Evolutionary conservation across 192 early-diverging fungal genomes (phyloP).

Genomic region (Backusella parvicylindrica): DNA sequence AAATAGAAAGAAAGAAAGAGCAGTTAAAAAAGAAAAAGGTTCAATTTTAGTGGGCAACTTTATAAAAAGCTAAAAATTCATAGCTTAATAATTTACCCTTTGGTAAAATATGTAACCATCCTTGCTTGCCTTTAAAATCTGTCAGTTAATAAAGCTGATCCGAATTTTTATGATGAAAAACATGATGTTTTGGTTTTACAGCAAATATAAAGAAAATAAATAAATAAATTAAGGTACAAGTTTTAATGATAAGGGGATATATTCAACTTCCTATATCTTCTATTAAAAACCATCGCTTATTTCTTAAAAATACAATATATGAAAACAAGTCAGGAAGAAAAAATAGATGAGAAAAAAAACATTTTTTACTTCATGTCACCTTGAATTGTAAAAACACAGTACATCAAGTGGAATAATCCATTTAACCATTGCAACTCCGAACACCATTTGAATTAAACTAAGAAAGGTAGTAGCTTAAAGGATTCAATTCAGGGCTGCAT

Average conservation of each 20-base stretch:
- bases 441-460: neutral
- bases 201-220: neutral
- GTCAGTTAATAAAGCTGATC: neutral
- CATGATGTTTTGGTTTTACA: neutral
- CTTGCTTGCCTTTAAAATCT: neutral
- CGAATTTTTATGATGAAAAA: neutral
- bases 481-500: neutral
- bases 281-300: too few relatives aligned
- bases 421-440: neutral
- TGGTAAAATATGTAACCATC: neutral
- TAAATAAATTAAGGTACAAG: too few relatives aligned
- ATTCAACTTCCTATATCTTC: neutral
- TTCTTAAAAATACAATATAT: neutral
- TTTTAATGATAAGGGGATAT: neutral
- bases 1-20: neutral
- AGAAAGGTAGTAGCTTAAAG: neutral
- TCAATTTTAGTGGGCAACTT: neutral
- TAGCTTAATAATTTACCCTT: constrained; percentile 1
- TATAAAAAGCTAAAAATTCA: neutral
- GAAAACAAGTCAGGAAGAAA: neutral
- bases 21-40: neutral
- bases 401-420: neutral
- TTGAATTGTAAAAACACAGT: neutral
- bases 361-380: neutral
- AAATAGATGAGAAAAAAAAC: neutral